Base-by-base conservation (phyloP, 73 alveolate species). In the Breviolum minutum region DNA sequence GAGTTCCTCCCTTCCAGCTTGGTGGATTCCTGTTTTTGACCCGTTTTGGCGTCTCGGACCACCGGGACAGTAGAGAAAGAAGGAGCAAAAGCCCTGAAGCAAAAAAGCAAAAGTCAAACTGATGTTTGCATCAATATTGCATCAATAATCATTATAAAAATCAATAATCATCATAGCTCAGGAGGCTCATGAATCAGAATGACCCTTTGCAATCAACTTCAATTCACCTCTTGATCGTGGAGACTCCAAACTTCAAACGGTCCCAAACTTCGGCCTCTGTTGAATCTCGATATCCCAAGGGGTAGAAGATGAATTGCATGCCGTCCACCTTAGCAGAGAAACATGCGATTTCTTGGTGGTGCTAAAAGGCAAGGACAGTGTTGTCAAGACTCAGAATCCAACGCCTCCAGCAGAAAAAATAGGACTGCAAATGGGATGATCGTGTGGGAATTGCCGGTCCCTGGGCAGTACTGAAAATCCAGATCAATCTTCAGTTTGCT, bases 231-330 rank as follows among this genome's bases (percentile, higher is more conserved):
- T 40, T 40, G 54, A 40, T 73, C 82, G 40, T 16, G 20, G 81
- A 71, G 26, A 12, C 82, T 73, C 81, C 12, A 12, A 73, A 7
- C 17, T 24, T 73, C 27, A 22, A 22, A 22, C 19, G 63, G 27
- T n/a, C 8, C 10, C 86, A 9, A 27, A 77, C 61, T 61, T 10
- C 12, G 27, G n/a, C 95, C 95, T 90, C 97, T 30, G 97, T 90
- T 22, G 97, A 90, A 63, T 90, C 97, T 60, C 97, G 87, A 26
- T 90, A 90, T 60, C 97, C 97, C 74, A 90, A 64, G 17, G 97
- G 97, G 63, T 90, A 90, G 97, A 90, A 90, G n/a, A 90, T 90
- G 87, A 90, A 90, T 87, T 90, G 97, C 97, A 90, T 90, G 88
- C 97, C 97, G 22, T 90, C 97, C 63, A 90, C 87, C 97, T 87